These are phyloP conservation scores for Hymenoscyphus fructigenus DNA, from an alignment of 2,329 filamentous ascomycete genomes.

Conservation along the genomic window DNA sequence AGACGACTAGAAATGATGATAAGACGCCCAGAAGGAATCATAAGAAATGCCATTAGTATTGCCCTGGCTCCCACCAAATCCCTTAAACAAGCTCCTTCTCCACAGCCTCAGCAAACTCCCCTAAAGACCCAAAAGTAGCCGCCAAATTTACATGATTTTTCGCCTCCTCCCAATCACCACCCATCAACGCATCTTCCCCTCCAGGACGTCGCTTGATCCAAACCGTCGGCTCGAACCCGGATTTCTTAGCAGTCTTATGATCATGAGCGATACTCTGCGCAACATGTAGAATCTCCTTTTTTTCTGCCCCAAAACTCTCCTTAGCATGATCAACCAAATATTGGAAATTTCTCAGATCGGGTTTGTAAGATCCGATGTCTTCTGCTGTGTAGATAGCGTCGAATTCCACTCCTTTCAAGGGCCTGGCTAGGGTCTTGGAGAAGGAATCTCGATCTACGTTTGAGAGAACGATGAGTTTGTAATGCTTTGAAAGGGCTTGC, in stretches of 20 bases:
- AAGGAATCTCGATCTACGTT: slow-evolving; percentile 59
- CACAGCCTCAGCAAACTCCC: slow-evolving; percentile 14
- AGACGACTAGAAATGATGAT: background rate
- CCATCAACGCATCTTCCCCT: slow-evolving; percentile 14
- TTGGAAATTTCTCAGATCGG: slow-evolving; percentile 62
- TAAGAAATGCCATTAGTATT: background rate
- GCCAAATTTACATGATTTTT: slow-evolving; percentile 13
- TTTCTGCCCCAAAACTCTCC: slow-evolving; percentile 54
- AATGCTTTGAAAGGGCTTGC: slow-evolving; percentile 43
- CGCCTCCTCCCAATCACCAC: slow-evolving; percentile 9
- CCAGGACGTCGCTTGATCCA: slow-evolving; percentile 13
- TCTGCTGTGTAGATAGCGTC: slow-evolving; percentile 67
- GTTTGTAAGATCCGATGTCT: slow-evolving; percentile 72
- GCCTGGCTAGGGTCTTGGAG: slow-evolving; percentile 42
- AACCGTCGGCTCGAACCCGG: slow-evolving; percentile 10
- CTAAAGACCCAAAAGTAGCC: slow-evolving; percentile 6
- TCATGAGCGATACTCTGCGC: slow-evolving; percentile 72
- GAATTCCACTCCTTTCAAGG: slow-evolving; percentile 51
- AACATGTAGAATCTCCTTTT: slow-evolving; percentile 59
- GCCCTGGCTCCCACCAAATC: background rate
- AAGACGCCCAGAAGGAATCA: background rate
- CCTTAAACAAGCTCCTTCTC: slow-evolving; percentile 7
- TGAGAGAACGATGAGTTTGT: slow-evolving; percentile 54
- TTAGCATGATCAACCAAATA: slow-evolving; percentile 58
- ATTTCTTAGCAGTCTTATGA: slow-evolving; percentile 57